These are phyloP conservation scores for Neurospora terricola DNA, from an alignment of 495 filamentous ascomycete species.

Conservation along the genomic window DNA sequence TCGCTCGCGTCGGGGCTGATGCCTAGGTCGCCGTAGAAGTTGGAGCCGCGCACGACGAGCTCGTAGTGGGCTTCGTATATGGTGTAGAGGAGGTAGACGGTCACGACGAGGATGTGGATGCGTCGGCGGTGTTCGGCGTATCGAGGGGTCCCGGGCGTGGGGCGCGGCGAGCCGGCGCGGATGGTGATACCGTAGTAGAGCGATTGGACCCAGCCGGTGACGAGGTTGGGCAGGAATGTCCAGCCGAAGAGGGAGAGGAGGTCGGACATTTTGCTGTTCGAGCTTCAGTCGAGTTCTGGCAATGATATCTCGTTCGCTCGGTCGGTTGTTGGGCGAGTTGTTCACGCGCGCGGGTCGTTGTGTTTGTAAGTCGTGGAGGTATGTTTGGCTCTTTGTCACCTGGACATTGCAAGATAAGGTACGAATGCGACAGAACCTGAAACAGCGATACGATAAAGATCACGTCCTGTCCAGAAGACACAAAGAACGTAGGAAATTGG, in stretches of 20 bases:
- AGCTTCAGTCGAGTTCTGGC: no score
- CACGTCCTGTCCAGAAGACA: not conserved
- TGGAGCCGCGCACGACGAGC: constrained; percentile 53
- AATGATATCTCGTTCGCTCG: not conserved
- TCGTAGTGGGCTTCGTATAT: constrained; percentile 87
- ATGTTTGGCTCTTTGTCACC: not conserved
- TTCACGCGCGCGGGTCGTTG: not conserved
- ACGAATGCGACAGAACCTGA: not conserved
- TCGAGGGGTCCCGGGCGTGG: constrained; percentile 58
- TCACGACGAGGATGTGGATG: constrained; percentile 74
- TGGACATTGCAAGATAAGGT: not conserved
- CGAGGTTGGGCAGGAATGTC: constrained; percentile 70
- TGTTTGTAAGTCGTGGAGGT: not conserved
- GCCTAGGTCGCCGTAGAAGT: constrained; percentile 65
- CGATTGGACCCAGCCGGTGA: constrained; percentile 65
- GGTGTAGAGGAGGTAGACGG: constrained; percentile 80
- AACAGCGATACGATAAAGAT: not conserved
- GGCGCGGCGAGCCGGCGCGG: constrained; percentile 79
- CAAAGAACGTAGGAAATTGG: not conserved
- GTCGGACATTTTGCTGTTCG: constrained; percentile 15
- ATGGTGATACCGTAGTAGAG: constrained; percentile 85
- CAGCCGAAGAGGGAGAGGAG: constrained; percentile 73
- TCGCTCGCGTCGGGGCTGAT: constrained; percentile 60
- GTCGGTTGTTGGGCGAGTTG: not conserved
- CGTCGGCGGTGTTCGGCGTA: constrained; percentile 63